These are phyloP conservation scores for Penicillium diatomitis DNA, from an alignment of 495 filamentous ascomycete genomes.

Conservation along the genomic window DNA sequence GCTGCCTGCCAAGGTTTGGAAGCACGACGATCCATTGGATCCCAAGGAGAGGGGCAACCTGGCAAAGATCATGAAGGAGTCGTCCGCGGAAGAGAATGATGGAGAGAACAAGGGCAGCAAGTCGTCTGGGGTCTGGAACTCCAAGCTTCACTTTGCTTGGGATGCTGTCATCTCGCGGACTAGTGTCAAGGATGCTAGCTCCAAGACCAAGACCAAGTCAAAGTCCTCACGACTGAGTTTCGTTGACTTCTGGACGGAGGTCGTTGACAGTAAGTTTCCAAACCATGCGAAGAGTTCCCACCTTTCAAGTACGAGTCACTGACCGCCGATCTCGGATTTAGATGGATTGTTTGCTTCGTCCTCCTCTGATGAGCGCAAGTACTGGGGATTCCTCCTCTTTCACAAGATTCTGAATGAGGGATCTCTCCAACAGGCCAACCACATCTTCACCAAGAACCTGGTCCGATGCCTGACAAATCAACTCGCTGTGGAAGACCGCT, in stretches of 20 bases:
- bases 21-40: conserved; percentile 56
- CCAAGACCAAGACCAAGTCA: conserved; percentile 24
- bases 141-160: conserved; percentile 85
- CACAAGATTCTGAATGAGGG: conserved; percentile 53
- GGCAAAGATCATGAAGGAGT: conserved; percentile 71
- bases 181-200: conserved; percentile 17
- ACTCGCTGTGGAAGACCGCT: conserved; percentile 70
- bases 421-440: conserved; percentile 35
- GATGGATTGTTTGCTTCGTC: conserved; percentile 72
- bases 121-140: conserved; percentile 67
- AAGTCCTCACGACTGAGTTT: conserved; percentile 44
- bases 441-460: conserved; percentile 72
- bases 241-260: conserved; percentile 75
- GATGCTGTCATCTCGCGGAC: conserved; percentile 53
- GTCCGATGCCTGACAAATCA: conserved; percentile 83
- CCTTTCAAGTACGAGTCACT: conserved; percentile 17
- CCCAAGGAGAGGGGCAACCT: conserved; percentile 51
- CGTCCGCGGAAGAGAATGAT: conserved; percentile 43
- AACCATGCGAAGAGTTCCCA: background rate
- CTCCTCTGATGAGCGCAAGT: conserved; percentile 80
- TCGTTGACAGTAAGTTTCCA: conserved; percentile 65
- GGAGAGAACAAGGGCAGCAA: conserved; percentile 32
- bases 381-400: conserved; percentile 82
- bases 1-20: conserved; percentile 66
- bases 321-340: background rate